phyloP scores from a whole-genome alignment of 495 filamentous ascomycete genomes.

The Neurospora terricola region DNA sequence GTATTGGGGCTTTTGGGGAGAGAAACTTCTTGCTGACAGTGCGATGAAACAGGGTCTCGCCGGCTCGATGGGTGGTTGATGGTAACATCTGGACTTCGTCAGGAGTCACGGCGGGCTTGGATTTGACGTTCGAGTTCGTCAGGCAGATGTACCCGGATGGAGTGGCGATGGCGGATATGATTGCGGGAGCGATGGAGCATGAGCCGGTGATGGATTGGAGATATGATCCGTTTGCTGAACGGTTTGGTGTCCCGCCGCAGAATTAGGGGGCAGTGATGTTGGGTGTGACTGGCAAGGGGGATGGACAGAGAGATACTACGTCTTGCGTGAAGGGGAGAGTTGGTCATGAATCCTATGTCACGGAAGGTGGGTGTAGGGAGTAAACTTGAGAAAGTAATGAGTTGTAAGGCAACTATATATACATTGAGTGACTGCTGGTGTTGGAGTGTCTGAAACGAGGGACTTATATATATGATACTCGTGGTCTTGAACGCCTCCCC shows the following conservation, averaged over 20 bases:
- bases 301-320: background rate
- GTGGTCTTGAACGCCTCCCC: background rate
- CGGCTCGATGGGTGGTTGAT: slow-evolving; percentile 19
- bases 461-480: background rate
- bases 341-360: background rate
- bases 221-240: slow-evolving; percentile 7
- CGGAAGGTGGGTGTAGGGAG: background rate
- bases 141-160: slow-evolving; percentile 13
- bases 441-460: background rate
- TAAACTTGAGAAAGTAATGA: too few species aligned
- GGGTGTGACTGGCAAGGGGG: background rate
- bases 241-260: slow-evolving; percentile 5
- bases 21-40: background rate
- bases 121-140: slow-evolving; percentile 13
- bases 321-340: background rate
- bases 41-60: slow-evolving; percentile 8
- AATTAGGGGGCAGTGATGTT: background rate
- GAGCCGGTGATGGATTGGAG: slow-evolving; percentile 6
- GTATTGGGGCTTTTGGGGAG: background rate
- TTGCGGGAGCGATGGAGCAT: slow-evolving; percentile 6
- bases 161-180: slow-evolving; percentile 1
- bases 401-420: too few species aligned
- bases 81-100: slow-evolving; percentile 20
- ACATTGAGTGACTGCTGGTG: background rate
- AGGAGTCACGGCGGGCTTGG: slow-evolving; percentile 13